Conservation (phyloP, 768 basidiomycete species). For the Gloeophyllum trabeum region DNA sequence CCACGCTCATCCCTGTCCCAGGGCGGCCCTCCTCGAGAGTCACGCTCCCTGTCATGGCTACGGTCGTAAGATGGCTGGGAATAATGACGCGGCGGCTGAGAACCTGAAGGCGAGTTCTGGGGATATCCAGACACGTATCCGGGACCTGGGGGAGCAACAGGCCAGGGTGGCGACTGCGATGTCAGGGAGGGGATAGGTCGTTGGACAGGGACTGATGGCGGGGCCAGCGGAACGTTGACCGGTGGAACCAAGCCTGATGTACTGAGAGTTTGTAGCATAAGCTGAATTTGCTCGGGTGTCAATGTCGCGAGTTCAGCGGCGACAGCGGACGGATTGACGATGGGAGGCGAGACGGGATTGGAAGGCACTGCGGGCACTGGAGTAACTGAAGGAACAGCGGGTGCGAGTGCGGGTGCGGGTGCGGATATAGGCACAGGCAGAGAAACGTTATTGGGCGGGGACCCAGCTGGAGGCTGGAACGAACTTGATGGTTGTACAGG, state of each 20-base stretch:
- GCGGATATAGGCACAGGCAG: conserved; percentile 2
- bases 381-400: too few species aligned
- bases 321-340: conserved; percentile 14
- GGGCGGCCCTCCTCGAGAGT: conserved; percentile 5
- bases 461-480: conserved; percentile 5
- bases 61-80: conserved; percentile 15
- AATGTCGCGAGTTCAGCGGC: conserved; percentile 64
- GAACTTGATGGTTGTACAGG: conserved; percentile 10
- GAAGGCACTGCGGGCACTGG: conserved; percentile 6
- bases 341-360: conserved; percentile 12
- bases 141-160: conserved; percentile 4
- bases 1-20: conserved; percentile 8
- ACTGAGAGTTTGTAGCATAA: conserved; percentile 48
- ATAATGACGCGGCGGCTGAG: conserved; percentile 9
- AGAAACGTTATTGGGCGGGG: conserved; percentile 8
- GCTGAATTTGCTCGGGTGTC: conserved; percentile 67
- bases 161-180: not conserved
- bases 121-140: conserved; percentile 10
- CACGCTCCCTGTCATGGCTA: conserved; percentile 16
- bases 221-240: conserved; percentile 16
- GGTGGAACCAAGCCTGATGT: conserved; percentile 22
- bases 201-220: conserved; percentile 13
- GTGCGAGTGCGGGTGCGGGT: conserved; percentile 5
- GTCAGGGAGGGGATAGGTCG: conserved; percentile 6
- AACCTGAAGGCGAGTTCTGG: conserved; percentile 16